Evolutionary conservation across 306 rosid species (phyloP).

Genomic region (Gastrolobium villosum): DNA sequence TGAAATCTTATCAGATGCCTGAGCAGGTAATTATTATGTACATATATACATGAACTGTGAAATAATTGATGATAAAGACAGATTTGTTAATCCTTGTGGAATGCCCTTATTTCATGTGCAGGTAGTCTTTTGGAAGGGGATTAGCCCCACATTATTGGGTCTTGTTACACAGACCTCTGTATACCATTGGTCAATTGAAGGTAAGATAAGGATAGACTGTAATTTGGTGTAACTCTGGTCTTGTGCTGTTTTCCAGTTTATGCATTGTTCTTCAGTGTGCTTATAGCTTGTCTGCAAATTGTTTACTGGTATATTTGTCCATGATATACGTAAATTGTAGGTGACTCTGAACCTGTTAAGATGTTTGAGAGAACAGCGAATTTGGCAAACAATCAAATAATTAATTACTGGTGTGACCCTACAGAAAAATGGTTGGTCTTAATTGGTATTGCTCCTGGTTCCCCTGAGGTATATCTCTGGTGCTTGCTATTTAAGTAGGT

Average conservation of each 20-base stretch:
- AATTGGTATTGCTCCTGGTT: slow-evolving; percentile 99
- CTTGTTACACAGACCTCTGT: slow-evolving; percentile 92
- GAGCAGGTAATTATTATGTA: slow-evolving; percentile 79
- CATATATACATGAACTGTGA: slow-evolving; percentile 8
- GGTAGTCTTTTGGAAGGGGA: slow-evolving; percentile 99
- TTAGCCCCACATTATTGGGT: slow-evolving; percentile 90
- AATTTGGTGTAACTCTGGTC: slow-evolving; percentile 37
- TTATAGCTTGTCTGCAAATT: slow-evolving; percentile 38
- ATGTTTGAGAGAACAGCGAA: slow-evolving; percentile 96
- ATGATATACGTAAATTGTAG: slow-evolving; percentile 57
- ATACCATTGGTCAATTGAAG: slow-evolving; percentile 98
- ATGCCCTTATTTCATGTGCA: slow-evolving; percentile 49
- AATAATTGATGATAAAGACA: slow-evolving; percentile 13
- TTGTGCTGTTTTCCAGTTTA: slow-evolving; percentile 26
- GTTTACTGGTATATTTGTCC: slow-evolving; percentile 45
- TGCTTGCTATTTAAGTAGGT: slow-evolving; percentile 38
- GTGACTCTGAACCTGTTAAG: slow-evolving; percentile 96
- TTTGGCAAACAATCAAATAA: slow-evolving; percentile 93
- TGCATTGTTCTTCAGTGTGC: slow-evolving; percentile 34
- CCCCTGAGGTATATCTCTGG: slow-evolving; percentile 81
- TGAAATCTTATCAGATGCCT: slow-evolving; percentile 95
- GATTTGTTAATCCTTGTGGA: slow-evolving; percentile 34
- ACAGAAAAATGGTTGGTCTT: slow-evolving; percentile 98
- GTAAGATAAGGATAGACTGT: slow-evolving; percentile 56
- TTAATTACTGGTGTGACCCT: slow-evolving; percentile 98